Evolutionary conservation across 2,329 filamentous ascomycete genomes (phyloP).

Genomic region (Cercospora canescens): DNA sequence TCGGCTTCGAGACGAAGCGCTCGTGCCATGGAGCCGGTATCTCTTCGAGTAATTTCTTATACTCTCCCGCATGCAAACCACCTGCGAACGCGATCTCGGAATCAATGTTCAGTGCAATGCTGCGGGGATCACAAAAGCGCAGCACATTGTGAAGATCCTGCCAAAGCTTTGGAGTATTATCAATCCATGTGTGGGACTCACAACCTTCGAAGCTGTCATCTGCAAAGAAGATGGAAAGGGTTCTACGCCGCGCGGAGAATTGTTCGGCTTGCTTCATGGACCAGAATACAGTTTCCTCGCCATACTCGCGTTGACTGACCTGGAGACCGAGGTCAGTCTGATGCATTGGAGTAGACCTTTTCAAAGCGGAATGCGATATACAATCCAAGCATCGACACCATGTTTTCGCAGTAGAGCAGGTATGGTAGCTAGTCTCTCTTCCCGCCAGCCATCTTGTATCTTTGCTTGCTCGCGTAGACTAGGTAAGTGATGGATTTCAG

Average conservation of each 20-base stretch:
- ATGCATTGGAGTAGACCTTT: too few species aligned
- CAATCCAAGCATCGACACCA: slow-evolving; percentile 26
- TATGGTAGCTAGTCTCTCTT: slow-evolving; percentile 20
- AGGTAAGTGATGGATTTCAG: slow-evolving; percentile 13
- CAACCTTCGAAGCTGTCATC: slow-evolving; percentile 4
- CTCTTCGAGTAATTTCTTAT: slow-evolving; percentile 3
- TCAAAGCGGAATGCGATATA: not conserved
- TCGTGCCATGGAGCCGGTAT: slow-evolving; percentile 15
- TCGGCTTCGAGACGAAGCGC: slow-evolving; percentile 15
- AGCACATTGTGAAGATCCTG: slow-evolving; percentile 11
- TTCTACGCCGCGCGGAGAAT: slow-evolving; percentile 24
- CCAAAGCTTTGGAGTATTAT: slow-evolving; percentile 22
- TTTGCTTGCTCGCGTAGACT: slow-evolving; percentile 22
- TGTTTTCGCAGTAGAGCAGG: slow-evolving; percentile 20
- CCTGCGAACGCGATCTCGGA: slow-evolving; percentile 24
- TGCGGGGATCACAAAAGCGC: slow-evolving; percentile 11
- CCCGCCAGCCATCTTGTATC: slow-evolving; percentile 22
- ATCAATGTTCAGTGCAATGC: slow-evolving; percentile 20
- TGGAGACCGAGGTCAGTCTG: not conserved
- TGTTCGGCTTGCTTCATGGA: slow-evolving; percentile 24
- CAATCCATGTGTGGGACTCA: slow-evolving; percentile 20
- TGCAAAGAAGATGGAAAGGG: slow-evolving; percentile 22
- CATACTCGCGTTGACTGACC: slow-evolving; percentile 26
- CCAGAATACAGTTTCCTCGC: slow-evolving; percentile 28
- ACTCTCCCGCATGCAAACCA: slow-evolving; percentile 22